phyloP scores from a whole-genome alignment of 768 basidiomycete species.

The Pisolithus marmoratus region DNA sequence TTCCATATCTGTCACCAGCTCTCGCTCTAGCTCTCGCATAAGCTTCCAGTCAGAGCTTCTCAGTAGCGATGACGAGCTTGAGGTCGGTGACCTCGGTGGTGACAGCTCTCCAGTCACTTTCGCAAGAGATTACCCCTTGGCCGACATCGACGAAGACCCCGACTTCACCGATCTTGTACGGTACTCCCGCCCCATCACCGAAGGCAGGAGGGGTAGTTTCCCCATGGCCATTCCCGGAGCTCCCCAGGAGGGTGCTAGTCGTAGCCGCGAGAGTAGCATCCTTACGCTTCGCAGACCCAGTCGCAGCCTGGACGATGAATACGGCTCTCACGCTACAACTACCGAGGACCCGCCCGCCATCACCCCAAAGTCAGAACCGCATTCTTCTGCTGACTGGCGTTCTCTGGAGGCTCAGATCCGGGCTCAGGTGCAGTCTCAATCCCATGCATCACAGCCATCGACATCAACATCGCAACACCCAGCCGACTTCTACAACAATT shows the following conservation, averaged over 20 bases:
- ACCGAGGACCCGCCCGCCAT: constrained; percentile 17
- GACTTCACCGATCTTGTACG: constrained; percentile 18
- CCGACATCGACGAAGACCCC: constrained; percentile 27
- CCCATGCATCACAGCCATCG: neutral
- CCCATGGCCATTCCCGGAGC: constrained; percentile 56
- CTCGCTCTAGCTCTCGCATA: constrained; percentile 29
- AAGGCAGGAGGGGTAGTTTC: constrained; percentile 46
- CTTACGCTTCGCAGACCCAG: constrained; percentile 57
- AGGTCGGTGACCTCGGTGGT: constrained; percentile 34
- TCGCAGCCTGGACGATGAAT: constrained; percentile 52
- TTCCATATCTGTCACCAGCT: constrained; percentile 37
- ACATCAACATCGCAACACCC: constrained; percentile 1
- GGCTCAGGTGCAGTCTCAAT: constrained; percentile 11
- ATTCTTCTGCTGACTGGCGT: constrained; percentile 44
- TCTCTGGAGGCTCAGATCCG: constrained; percentile 40
- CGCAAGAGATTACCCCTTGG: constrained; percentile 35
- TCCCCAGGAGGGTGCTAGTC: constrained; percentile 13
- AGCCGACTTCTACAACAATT: constrained; percentile 11
- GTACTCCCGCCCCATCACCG: constrained; percentile 12
- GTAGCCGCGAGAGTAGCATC: constrained; percentile 51
- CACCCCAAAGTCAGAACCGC: constrained; percentile 45
- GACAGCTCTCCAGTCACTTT: constrained; percentile 33
- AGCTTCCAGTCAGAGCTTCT: constrained; percentile 34
- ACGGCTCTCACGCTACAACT: constrained; percentile 14
- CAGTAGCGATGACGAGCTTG: constrained; percentile 45